phyloP scores from a whole-genome alignment of 2,329 filamentous ascomycete species.

The Rhinocladiella similis region DNA sequence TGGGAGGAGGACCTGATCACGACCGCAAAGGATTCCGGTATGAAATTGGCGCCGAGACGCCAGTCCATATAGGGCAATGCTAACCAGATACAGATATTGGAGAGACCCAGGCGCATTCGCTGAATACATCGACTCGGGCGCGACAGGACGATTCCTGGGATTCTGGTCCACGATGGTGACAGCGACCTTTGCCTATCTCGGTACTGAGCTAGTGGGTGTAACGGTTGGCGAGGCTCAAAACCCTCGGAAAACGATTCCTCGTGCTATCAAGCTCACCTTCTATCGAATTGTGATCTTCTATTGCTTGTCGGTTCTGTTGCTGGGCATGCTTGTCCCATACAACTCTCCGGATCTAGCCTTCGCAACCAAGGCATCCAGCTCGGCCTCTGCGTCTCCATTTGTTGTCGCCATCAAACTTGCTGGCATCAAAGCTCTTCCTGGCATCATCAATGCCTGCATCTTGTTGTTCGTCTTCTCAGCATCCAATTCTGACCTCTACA shows the following conservation, averaged over 20 bases:
- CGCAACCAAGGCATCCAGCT: slow-evolving; percentile 44
- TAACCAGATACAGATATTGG: slow-evolving; percentile 54
- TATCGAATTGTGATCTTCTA: slow-evolving; percentile 83
- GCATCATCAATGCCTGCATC: slow-evolving; percentile 59
- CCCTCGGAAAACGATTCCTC: slow-evolving; percentile 72
- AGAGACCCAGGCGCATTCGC: slow-evolving; percentile 61
- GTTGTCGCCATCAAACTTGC: slow-evolving; percentile 63
- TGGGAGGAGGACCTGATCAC: slow-evolving; percentile 65
- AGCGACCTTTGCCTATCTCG: slow-evolving; percentile 76
- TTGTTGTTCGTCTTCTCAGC: slow-evolving; percentile 59
- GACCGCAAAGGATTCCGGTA: slow-evolving; percentile 60
- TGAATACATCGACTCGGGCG: slow-evolving; percentile 57
- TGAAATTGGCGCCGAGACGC: background rate
- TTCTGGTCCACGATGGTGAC: slow-evolving; percentile 71
- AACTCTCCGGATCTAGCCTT: slow-evolving; percentile 63
- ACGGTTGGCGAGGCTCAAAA: slow-evolving; percentile 80
- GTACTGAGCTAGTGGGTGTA: slow-evolving; percentile 74
- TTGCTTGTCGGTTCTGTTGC: slow-evolving; percentile 68
- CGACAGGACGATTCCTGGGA: slow-evolving; percentile 61
- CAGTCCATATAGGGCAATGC: background rate
- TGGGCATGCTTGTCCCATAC: slow-evolving; percentile 77
- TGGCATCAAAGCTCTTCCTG: slow-evolving; percentile 54
- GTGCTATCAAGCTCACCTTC: slow-evolving; percentile 77
- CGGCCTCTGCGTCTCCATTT: slow-evolving; percentile 61
- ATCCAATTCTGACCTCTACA: slow-evolving; percentile 58